phyloP scores from a whole-genome alignment of 176 grass and related monocot species.

The Lolium rigidum region DNA sequence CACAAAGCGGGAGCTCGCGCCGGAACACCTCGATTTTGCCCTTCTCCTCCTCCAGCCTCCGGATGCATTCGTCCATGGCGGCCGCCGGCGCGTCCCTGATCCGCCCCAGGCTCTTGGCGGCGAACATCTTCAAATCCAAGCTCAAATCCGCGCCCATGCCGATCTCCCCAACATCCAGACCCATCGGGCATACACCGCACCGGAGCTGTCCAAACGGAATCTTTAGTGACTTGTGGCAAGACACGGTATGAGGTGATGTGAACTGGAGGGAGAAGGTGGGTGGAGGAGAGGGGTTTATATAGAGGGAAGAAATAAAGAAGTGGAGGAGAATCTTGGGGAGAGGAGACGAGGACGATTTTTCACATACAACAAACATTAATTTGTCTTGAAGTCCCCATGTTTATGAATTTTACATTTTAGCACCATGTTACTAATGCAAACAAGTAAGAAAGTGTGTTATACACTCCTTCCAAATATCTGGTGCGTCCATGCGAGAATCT shows the following conservation, averaged over 20 bases:
- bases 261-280: slow-evolving; percentile 6
- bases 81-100: slow-evolving; percentile 43
- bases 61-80: slow-evolving; percentile 60
- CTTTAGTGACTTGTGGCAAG: slow-evolving; percentile 7
- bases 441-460: background rate
- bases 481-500: too few relatives aligned
- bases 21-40: slow-evolving; percentile 83
- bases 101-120: slow-evolving; percentile 49
- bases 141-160: slow-evolving; percentile 60
- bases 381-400: background rate
- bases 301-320: background rate
- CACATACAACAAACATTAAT: slow-evolving; percentile 21
- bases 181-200: slow-evolving; percentile 33
- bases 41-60: slow-evolving; percentile 75
- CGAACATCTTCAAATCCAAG: slow-evolving; percentile 68
- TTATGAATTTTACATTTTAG: background rate
- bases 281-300: slow-evolving; percentile 32
- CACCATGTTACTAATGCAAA: background rate
- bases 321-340: slow-evolving; percentile 35
- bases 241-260: background rate
- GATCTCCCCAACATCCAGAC: slow-evolving; percentile 57
- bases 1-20: slow-evolving; percentile 83
- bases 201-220: background rate
- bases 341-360: slow-evolving; percentile 35
- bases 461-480: too few relatives aligned